These are phyloP conservation scores for Naganishia sp. DNA, from an alignment of 1,284 basidiomycete genomes.

Conservation along the genomic window DNA sequence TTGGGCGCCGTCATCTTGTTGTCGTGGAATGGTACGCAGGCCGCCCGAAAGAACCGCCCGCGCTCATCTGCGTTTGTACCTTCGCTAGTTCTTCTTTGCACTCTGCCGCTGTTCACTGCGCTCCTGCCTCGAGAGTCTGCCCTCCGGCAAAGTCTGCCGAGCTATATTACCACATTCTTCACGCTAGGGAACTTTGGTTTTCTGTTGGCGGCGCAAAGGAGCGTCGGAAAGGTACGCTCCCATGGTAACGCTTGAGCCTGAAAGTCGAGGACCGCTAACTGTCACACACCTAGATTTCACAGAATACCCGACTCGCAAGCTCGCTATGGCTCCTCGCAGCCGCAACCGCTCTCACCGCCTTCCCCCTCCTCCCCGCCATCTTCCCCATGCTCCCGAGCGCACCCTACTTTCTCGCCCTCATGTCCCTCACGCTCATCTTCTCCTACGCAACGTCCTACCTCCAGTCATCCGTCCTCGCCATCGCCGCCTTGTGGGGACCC, in stretches of 20 bases:
- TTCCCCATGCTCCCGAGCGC: slow-evolving; percentile 40
- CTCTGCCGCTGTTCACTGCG: slow-evolving; percentile 46
- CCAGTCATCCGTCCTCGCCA: slow-evolving; percentile 50
- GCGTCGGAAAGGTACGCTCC: slow-evolving; percentile 43
- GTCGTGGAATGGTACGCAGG: slow-evolving; percentile 51
- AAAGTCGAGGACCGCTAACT: background rate
- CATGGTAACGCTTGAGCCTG: background rate
- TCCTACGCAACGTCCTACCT: slow-evolving; percentile 47
- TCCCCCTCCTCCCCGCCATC: slow-evolving; percentile 47
- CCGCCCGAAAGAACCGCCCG: background rate
- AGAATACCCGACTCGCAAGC: slow-evolving; percentile 41
- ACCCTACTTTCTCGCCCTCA: slow-evolving; percentile 42
- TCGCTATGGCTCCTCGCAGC: slow-evolving; percentile 44
- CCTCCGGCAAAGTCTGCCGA: slow-evolving; percentile 43
- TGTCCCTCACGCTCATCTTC: slow-evolving; percentile 43
- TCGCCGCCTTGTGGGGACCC: slow-evolving; percentile 46
- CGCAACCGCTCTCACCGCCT: slow-evolving; percentile 40
- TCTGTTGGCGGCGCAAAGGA: slow-evolving; percentile 49
- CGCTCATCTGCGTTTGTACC: background rate
- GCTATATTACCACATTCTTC: slow-evolving; percentile 47
- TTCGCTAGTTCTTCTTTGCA: slow-evolving; percentile 49
- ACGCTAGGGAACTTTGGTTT: slow-evolving; percentile 52
- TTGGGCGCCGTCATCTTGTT: slow-evolving; percentile 52
- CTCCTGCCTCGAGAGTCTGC: slow-evolving; percentile 41
- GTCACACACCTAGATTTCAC: slow-evolving; percentile 40